Conservation (phyloP, 148 eudicot genomes). For the Fagopyrum esculentum region DNA sequence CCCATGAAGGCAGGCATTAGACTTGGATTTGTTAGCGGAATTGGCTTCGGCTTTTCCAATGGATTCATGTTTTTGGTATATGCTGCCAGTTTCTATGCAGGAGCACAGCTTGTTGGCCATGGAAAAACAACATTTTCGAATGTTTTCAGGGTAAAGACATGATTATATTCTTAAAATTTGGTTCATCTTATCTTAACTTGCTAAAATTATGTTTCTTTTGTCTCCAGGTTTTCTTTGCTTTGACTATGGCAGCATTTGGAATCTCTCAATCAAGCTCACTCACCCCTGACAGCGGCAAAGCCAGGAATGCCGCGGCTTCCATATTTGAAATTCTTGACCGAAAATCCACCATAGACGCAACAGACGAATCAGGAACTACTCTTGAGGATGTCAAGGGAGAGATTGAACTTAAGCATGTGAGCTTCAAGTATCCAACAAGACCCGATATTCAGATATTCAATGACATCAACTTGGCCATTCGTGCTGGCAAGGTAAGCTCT, state of each 20-base stretch:
- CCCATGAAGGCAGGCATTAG: conserved; percentile 43
- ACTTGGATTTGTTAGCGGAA: conserved; percentile 50
- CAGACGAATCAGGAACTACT: conserved; percentile 51
- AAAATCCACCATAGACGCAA: conserved; percentile 57
- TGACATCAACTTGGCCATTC: conserved; percentile 50
- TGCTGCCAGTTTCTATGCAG: conserved; percentile 48
- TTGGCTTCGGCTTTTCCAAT: conserved; percentile 39
- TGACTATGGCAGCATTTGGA: conserved; percentile 47
- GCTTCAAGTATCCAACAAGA: conserved; percentile 60
- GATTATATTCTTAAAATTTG: background rate
- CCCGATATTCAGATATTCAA: conserved; percentile 50
- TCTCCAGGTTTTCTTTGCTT: conserved; percentile 58
- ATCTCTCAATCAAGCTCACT: conserved; percentile 46
- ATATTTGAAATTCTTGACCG: conserved; percentile 52
- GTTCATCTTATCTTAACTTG: background rate
- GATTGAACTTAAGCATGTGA: conserved; percentile 48
- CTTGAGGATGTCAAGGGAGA: conserved; percentile 50
- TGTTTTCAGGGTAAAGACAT: conserved; percentile 42
- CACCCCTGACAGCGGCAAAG: conserved; percentile 46
- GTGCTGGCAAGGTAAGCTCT: conserved; percentile 44
- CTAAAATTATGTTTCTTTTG: background rate
- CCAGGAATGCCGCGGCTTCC: conserved; percentile 49
- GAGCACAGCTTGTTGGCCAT: conserved; percentile 47
- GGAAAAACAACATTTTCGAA: conserved; percentile 38
- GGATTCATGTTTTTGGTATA: conserved; percentile 35